Evolutionary conservation across 2,329 filamentous ascomycete species (phyloP).

Genomic region (Ambrosiella xylebori): DNA sequence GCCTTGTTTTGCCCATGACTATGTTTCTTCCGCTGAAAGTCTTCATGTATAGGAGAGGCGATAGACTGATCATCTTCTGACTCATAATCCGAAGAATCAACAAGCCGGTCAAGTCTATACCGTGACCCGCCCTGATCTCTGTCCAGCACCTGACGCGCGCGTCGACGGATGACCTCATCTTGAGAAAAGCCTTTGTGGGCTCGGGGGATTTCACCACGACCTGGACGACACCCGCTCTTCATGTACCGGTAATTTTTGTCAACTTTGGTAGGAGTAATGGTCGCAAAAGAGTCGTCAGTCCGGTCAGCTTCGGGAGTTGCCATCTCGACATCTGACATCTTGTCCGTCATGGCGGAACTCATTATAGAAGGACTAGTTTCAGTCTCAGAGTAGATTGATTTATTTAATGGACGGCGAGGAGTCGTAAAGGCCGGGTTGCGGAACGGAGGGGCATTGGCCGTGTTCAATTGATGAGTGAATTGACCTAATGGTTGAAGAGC

Average conservation of each 20-base stretch:
- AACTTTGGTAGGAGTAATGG: conserved; percentile 30
- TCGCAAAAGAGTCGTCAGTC: conserved; percentile 15
- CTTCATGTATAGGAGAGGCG: conserved; percentile 3
- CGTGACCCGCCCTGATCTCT: conserved; percentile 34
- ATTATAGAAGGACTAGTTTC: conserved; percentile 35
- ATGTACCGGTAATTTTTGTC: conserved; percentile 30
- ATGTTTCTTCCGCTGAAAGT: conserved; percentile 14
- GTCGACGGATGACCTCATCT: conserved; percentile 34
- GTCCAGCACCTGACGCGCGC: conserved; percentile 34
- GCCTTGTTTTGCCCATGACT: conserved; percentile 1
- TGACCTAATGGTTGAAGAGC: conserved; percentile 27
- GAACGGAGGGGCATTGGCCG: conserved; percentile 29
- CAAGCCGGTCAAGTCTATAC: conserved; percentile 19
- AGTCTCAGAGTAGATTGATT: conserved; percentile 35
- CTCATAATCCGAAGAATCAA: conserved; percentile 31
- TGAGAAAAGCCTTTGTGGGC: conserved; percentile 24
- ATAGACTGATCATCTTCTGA: conserved; percentile 25
- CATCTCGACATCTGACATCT: conserved; percentile 31
- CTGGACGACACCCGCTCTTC: conserved; percentile 28
- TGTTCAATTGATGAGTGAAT: conserved; percentile 17
- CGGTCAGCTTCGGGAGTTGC: conserved; percentile 11
- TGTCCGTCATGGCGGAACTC: conserved; percentile 31
- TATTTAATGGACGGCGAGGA: conserved; percentile 39
- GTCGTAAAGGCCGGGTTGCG: conserved; percentile 49
- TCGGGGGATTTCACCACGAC: conserved; percentile 46